Percentiles rank a stretch among this genome's conserved stretches.
phyloP scores from a whole-genome alignment of 129 eudicot genomes.

The Flaveria bidentis region DNA sequence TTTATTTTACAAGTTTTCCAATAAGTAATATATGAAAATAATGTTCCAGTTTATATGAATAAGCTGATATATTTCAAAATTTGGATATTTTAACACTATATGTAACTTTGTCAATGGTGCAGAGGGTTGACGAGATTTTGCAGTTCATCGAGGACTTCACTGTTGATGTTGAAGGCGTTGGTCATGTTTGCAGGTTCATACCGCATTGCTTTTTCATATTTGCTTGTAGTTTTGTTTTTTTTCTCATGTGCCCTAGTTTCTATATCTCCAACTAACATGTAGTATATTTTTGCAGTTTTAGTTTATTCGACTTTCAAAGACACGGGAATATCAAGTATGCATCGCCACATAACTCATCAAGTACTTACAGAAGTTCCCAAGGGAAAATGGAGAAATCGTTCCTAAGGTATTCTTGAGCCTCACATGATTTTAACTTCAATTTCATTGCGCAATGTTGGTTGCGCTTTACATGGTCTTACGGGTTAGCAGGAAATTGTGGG shows the following conservation, averaged over 20 bases:
- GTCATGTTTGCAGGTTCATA: slow-evolving; percentile 17
- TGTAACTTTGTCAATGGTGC: neutral
- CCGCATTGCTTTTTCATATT: neutral
- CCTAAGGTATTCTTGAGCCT: slow-evolving; percentile 50
- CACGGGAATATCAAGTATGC: slow-evolving; percentile 48
- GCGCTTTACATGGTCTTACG: neutral
- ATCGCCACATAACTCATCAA: slow-evolving; percentile 62
- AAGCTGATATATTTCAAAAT: neutral
- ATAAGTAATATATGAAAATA: no score
- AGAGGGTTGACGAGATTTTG: slow-evolving; percentile 18
- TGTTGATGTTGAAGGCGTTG: slow-evolving; percentile 11
- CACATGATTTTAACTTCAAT: neutral
- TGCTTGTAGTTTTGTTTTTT: neutral
- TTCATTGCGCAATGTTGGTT: neutral
- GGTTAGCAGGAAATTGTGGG: neutral
- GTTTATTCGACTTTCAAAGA: slow-evolving; percentile 4
- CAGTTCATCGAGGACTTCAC: slow-evolving; percentile 11
- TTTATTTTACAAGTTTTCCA: no score
- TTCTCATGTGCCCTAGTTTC: neutral
- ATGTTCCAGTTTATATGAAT: no score
- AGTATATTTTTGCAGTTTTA: slow-evolving; percentile 14
- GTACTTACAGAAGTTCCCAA: slow-evolving; percentile 71
- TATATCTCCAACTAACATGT: neutral
- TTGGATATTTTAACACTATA: neutral
- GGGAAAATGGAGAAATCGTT: slow-evolving; percentile 98